Base-by-base conservation (phyloP, 306 rosid genomes). In the Argentina anserina region DNA sequence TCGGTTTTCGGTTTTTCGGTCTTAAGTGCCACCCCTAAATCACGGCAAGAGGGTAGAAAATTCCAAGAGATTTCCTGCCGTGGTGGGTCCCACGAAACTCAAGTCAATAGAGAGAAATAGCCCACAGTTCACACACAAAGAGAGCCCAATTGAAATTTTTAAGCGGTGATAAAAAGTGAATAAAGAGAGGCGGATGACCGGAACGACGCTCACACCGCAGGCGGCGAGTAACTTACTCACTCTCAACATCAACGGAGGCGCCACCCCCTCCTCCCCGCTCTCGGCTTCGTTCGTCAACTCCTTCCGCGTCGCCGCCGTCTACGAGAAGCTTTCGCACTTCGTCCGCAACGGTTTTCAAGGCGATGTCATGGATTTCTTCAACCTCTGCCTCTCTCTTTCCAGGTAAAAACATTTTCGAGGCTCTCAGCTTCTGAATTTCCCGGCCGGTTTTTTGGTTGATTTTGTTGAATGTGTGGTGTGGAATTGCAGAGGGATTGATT, bases 401-500 rank as follows among this genome's bases (percentile, higher is more conserved):
- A 69, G 89, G 94, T 88, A n/a, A n/a, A n/a, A n/a, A n/a, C n/a
- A n/a, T n/a, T n/a, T 23, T 61, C 33, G 9, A 8, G 4, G 18
- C 40, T 59, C 4, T 29, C 5, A 58, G 37, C 37, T 28, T 12
- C 39, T 1, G 9, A 60, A 60, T 6, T 31, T 3, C 28, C 5
- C 4, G 15, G 17, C 4, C n/a, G 20, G 1, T 0, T 33, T 46
- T 69, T 3, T 53, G 55, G 23, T 52, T 52, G 29, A 21, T 18
- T n/a, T n/a, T 41, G 65, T 28, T 17, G 29, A 60, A 15, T 29
- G 40, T 5, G 65, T 31, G 65, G 6, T 14, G 3, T 31, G 33
- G 3, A 37, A 29, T 70, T 64, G 72, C 91, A 94, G 98, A 75
- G 85, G 90, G 73, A 86, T 94, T 58, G 98, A 94, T 80, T 80